Base-by-base conservation (phyloP, 257 asterid species). In the Petunia axillaris region DNA sequence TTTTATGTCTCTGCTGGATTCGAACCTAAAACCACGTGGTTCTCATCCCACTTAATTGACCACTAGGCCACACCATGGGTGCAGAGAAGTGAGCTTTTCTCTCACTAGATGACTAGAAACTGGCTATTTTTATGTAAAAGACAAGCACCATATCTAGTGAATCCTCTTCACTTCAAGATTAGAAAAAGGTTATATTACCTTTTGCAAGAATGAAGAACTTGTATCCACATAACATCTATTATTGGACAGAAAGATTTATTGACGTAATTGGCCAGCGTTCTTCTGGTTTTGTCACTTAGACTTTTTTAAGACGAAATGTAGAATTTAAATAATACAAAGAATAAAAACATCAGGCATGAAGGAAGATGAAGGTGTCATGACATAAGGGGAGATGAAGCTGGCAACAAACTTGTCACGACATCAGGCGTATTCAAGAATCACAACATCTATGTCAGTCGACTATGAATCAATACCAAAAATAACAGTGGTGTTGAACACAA, bases 321-420 rank as follows among this genome's bases (percentile, higher is more conserved):
- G 62, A 73, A 48, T 55, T 35, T 5, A 50, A 10, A 48, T 36
- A 71, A 35, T 5, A 50, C 25, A 3, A 35, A 50, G 43, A 71
- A 71, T 71, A 50, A 50, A 36, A 44, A 5, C 15, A 44, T 50
- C 46, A 14, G 50, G 46, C 59, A 50, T 50, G 59, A 6, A 53
- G 62, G 46, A 52, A 73, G 62, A 50, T 9, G 5, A 71, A 50
- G 58, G 37, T 71, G n/a, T 43, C 11, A 71, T 25, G 25, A 25
- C 25, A 25, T 25, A 25, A 25, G 36, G 62, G 46, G 52, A 73
- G 62, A 50, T 9, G 5, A 71, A 50, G 58, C 52, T 71, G n/a
- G 60, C 11, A 71, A 50, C 35, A 64, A 64, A 73, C 46, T 35
- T 73, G 62, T 50, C 77, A 50, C 35, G 3, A 50, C 46, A 71